phyloP scores from a whole-genome alignment of 345 rosid genomes.

The Litchi chinensis region DNA sequence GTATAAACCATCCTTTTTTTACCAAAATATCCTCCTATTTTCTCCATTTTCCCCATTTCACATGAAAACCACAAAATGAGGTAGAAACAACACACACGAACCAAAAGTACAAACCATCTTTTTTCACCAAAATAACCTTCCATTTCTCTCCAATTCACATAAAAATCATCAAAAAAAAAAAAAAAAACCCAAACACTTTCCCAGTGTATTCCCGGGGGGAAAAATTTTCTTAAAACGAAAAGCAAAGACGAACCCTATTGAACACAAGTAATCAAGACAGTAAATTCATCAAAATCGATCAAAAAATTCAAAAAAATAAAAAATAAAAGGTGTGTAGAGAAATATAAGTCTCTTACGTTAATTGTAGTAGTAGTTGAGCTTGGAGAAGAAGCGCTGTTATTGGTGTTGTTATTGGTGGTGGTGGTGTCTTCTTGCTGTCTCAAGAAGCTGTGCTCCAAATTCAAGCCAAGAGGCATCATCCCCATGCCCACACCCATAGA shows the following conservation, averaged over 20 bases:
- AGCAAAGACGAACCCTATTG: neutral
- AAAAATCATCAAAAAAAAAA: neutral
- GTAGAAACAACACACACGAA: no score
- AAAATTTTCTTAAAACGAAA: neutral
- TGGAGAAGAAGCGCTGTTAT: slow-evolving; percentile 35
- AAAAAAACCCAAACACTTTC: neutral
- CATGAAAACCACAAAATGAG: no score
- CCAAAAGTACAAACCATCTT: slow-evolving; percentile 7
- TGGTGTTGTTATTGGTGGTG: slow-evolving; percentile 26
- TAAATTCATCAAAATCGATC: neutral
- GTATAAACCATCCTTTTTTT: no score
- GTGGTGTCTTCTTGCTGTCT: slow-evolving; percentile 37
- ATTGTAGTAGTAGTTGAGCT: slow-evolving; percentile 45
- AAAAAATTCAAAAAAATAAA: neutral
- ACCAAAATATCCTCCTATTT: no score
- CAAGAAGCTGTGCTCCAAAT: slow-evolving; percentile 46
- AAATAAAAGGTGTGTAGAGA: neutral
- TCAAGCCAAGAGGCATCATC: slow-evolving; percentile 43
- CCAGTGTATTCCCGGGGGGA: slow-evolving; percentile 2
- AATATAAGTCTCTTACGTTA: slow-evolving; percentile 35
- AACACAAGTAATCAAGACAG: neutral
- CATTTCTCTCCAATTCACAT: neutral
- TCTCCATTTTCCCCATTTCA: no score
- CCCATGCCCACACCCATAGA: slow-evolving; percentile 34
- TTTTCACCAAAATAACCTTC: slow-evolving; percentile 24